These are phyloP conservation scores for Microascus cirrosus DNA, from an alignment of 2,329 filamentous ascomycete genomes.

Conservation along the genomic window DNA sequence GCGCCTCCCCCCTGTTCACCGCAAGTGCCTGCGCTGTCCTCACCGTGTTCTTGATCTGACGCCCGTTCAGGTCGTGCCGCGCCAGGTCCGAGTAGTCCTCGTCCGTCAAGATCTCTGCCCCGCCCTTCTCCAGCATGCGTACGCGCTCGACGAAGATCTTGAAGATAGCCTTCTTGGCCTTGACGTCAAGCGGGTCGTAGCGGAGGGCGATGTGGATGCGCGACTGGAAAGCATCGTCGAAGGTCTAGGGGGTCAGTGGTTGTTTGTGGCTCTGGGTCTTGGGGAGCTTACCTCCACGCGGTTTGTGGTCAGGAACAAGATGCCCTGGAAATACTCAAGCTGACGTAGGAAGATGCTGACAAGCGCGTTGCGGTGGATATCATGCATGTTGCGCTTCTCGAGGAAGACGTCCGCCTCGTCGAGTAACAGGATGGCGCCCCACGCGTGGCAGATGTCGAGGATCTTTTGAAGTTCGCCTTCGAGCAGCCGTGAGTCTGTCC, in stretches of 20 bases:
- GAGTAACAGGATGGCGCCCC: conserved; percentile 15
- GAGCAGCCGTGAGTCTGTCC: conserved; percentile 62
- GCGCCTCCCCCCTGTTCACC: conserved; percentile 57
- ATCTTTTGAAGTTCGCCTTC: conserved; percentile 74
- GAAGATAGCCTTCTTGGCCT: conserved; percentile 72
- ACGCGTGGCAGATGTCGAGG: conserved; percentile 16
- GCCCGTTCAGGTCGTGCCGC: conserved; percentile 50
- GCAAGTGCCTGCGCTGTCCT: conserved; percentile 75
- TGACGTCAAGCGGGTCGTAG: conserved; percentile 62
- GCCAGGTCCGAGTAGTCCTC: conserved; percentile 57
- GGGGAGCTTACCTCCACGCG: conserved; percentile 16
- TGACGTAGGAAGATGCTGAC: conserved; percentile 25
- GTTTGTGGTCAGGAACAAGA: conserved; percentile 34
- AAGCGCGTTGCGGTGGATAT: conserved; percentile 14
- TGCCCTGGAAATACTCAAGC: conserved; percentile 28
- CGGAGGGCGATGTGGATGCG: conserved; percentile 77
- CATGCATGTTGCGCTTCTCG: conserved; percentile 10
- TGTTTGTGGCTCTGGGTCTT: background rate
- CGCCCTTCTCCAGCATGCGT: conserved; percentile 45
- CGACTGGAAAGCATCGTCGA: conserved; percentile 83
- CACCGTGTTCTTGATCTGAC: conserved; percentile 68
- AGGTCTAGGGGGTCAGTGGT: conserved; percentile 39
- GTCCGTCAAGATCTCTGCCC: conserved; percentile 39
- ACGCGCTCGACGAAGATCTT: conserved; percentile 73
- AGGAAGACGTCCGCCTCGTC: conserved; percentile 11